Evolutionary conservation across 805 yeast genomes (phyloP).

Genomic region (Saccharomycopsis lassenensis): DNA sequence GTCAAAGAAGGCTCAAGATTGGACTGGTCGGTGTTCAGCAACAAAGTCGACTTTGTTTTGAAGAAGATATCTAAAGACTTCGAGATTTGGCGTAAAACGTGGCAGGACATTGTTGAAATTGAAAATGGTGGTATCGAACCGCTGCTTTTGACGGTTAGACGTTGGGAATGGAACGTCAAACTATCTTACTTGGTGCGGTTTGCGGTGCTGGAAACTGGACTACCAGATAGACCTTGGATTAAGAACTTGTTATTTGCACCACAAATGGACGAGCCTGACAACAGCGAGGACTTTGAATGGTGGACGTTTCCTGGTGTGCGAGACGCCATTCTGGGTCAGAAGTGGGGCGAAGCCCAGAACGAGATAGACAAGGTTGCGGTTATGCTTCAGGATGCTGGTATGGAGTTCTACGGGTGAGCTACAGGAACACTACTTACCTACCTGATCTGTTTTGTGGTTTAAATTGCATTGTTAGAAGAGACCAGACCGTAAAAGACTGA

Average conservation of each 20-base stretch:
- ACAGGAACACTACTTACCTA: too few relatives aligned
- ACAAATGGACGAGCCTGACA: constrained; percentile 44
- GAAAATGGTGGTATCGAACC: constrained; percentile 59
- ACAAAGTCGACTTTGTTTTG: constrained; percentile 30
- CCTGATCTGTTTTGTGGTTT: too few relatives aligned
- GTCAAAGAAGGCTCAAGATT: constrained; percentile 17
- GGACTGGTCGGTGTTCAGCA: constrained; percentile 23
- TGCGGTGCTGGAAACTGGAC: constrained; percentile 31
- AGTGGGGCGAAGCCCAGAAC: constrained; percentile 43
- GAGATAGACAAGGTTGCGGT: constrained; percentile 37
- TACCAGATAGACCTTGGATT: constrained; percentile 50
- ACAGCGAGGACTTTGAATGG: constrained; percentile 31
- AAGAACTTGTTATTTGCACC: constrained; percentile 63
- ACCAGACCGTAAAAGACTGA: too few relatives aligned
- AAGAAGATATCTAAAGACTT: constrained; percentile 35
- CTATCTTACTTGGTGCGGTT: constrained; percentile 47
- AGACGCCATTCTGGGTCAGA: constrained; percentile 44
- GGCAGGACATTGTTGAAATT: constrained; percentile 44
- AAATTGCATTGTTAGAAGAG: too few relatives aligned
- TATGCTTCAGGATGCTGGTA: constrained; percentile 25
- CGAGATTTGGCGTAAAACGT: constrained; percentile 46
- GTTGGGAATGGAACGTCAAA: constrained; percentile 77
- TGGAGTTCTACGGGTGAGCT: too few relatives aligned
- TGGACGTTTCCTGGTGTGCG: constrained; percentile 69
- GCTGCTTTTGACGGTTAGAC: constrained; percentile 51